phyloP scores from a whole-genome alignment of 2,329 filamentous ascomycete species.

The Penicillium verrucosum region DNA sequence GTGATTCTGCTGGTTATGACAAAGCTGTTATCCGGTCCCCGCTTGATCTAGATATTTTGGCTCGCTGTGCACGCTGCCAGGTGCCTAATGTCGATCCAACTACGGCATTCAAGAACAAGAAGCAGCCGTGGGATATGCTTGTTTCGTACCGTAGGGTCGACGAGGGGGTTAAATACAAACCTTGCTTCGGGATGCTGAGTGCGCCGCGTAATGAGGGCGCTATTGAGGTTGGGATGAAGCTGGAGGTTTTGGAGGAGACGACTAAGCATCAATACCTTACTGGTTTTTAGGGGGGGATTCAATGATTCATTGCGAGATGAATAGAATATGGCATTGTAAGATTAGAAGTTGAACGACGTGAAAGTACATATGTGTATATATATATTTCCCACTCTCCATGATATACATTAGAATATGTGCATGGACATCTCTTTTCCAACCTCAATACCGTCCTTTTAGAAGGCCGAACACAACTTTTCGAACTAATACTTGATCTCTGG shows the following conservation, averaged over 20 bases:
- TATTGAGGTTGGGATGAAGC: constrained; percentile 56
- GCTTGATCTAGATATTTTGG: constrained; percentile 55
- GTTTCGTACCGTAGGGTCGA: constrained; percentile 61
- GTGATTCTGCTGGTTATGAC: not conserved
- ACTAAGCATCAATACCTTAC: constrained; percentile 55
- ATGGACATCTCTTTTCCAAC: too few species aligned
- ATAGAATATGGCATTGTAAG: not conserved
- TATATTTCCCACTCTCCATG: too few species aligned
- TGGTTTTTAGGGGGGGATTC: constrained; percentile 25
- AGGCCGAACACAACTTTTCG: too few species aligned
- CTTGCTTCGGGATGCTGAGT: constrained; percentile 65
- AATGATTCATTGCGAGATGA: not conserved
- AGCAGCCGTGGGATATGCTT: constrained; percentile 61
- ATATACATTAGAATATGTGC: not conserved
- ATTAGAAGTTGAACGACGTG: not conserved
- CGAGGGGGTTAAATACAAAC: constrained; percentile 60
- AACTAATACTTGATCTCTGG: too few species aligned
- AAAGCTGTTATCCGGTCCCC: constrained; percentile 5
- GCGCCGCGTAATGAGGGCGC: constrained; percentile 55
- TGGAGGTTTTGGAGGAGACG: constrained; percentile 59
- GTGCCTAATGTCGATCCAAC: constrained; percentile 64
- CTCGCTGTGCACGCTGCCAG: constrained; percentile 59
- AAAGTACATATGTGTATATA: too few species aligned
- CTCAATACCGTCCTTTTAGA: too few species aligned
- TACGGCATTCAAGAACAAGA: constrained; percentile 57